Evolutionary conservation across 129 eudicot species (phyloP).

Genomic region (Ambrosia artemisiifolia): DNA sequence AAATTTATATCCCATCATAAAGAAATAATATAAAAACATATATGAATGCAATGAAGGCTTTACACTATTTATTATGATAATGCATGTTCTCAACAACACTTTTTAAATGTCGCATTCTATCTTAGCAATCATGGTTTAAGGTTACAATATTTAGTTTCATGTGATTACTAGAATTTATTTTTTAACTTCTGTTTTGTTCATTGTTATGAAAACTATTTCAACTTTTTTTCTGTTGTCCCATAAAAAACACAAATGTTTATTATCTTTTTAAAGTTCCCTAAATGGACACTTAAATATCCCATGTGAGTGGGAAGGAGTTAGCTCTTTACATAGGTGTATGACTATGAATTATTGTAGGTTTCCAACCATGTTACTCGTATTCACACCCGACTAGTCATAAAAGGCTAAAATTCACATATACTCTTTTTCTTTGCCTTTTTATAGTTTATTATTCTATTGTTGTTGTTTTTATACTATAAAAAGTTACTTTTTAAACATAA

Average conservation of each 20-base stretch:
- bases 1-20: neutral
- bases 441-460: neutral
- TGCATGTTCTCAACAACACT: no score
- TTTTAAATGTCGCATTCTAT: no score
- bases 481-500: no score
- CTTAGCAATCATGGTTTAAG: no score
- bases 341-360: constrained; percentile 1
- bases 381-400: neutral
- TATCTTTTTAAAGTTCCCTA: neutral
- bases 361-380: neutral
- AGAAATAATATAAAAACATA: neutral
- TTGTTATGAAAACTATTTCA: neutral
- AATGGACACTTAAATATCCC: neutral
- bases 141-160: no score
- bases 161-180: neutral
- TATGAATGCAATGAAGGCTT: no score
- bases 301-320: neutral
- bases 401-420: neutral
- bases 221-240: neutral
- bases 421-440: neutral
- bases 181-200: neutral
- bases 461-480: no score
- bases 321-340: neutral
- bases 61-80: no score
- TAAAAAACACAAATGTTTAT: neutral